These are phyloP conservation scores for Centaurea solstitialis DNA, from an alignment of 129 eudicot genomes.

Conservation along the genomic window DNA sequence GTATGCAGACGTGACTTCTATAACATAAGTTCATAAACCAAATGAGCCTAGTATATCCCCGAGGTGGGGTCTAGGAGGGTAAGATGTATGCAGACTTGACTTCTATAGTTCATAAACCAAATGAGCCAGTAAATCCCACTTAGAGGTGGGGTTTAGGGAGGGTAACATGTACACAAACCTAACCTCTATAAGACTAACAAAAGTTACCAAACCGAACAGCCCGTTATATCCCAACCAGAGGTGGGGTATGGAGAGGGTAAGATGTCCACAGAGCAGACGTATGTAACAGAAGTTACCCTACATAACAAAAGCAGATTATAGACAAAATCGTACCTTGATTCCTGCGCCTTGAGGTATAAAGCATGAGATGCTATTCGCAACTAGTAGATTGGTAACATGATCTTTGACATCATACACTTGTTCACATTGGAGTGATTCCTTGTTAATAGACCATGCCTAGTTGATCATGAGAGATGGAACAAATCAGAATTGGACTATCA, in stretches of 20 bases:
- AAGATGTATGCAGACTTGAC: neutral
- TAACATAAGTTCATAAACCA: neutral
- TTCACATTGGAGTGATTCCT: conserved; percentile 54
- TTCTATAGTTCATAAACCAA: neutral
- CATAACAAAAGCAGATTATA: neutral
- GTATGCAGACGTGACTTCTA: neutral
- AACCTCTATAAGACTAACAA: too few relatives aligned
- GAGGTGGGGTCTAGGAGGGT: too few relatives aligned
- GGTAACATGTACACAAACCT: neutral
- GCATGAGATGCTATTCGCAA: conserved; percentile 71
- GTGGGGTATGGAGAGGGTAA: too few relatives aligned
- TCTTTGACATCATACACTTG: conserved; percentile 83
- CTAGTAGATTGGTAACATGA: conserved; percentile 62
- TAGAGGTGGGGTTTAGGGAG: neutral
- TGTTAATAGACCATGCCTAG: conserved; percentile 63
- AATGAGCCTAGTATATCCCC: too few relatives aligned
- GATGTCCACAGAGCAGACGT: neutral
- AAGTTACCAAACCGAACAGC: too few relatives aligned
- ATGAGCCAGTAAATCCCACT: neutral
- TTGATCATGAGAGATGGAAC: conserved; percentile 3
- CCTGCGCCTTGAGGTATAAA: conserved; percentile 86
- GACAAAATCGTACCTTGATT: conserved; percentile 48
- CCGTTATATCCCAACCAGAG: too few relatives aligned
- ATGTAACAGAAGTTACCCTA: neutral
- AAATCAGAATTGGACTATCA: neutral